Evolutionary conservation across 192 early-diverging fungal genomes (phyloP).

Genomic region (Coemansia pectinata): DNA sequence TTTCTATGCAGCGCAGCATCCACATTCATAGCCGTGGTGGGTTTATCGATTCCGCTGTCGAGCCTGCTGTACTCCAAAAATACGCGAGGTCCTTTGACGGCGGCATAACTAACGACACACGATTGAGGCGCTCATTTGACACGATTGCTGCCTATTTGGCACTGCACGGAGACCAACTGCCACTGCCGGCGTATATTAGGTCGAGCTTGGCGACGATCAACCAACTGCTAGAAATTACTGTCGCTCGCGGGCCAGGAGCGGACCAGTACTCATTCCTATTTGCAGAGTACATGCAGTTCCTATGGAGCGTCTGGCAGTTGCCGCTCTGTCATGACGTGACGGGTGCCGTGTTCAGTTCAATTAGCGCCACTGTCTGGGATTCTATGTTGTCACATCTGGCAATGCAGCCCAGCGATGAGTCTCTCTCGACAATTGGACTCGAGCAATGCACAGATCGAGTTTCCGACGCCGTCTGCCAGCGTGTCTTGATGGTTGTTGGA

Average conservation of each 20-base stretch:
- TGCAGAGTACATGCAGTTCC: constrained; percentile 28
- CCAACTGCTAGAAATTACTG: neutral
- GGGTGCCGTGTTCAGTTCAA: constrained; percentile 6
- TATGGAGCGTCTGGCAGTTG: constrained; percentile 30
- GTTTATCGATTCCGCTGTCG: neutral
- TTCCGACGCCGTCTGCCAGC: neutral
- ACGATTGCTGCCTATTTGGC: constrained; percentile 14
- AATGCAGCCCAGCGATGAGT: neutral
- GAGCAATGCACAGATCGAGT: neutral
- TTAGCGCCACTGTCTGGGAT: constrained; percentile 26
- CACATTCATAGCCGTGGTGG: neutral
- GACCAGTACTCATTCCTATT: constrained; percentile 5
- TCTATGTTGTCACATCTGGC: constrained; percentile 15
- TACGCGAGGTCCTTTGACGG: neutral
- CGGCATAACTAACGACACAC: constrained; percentile 19
- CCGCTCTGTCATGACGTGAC: constrained; percentile 5
- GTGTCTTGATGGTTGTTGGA: constrained; percentile 16
- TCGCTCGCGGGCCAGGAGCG: neutral
- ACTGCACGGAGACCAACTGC: neutral
- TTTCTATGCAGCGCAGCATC: neutral
- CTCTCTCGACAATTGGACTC: neutral
- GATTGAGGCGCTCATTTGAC: constrained; percentile 28
- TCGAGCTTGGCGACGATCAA: constrained; percentile 11
- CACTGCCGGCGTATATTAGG: neutral
- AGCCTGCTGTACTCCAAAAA: constrained; percentile 1